Conservation (phyloP, 2,329 filamentous ascomycete genomes). For the Cladosporium sp. region DNA sequence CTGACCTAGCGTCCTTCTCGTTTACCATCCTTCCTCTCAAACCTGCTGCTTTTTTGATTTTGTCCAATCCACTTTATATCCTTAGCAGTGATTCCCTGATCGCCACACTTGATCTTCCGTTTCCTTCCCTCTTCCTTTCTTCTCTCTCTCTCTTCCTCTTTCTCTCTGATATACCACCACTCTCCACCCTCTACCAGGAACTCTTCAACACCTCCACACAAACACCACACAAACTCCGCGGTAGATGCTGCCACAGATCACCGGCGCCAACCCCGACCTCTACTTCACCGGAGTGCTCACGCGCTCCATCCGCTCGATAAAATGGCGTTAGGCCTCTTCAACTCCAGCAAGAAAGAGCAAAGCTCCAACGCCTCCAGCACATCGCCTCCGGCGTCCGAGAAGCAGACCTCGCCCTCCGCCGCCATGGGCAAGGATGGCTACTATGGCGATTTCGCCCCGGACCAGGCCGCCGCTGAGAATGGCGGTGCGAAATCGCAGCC, state of each 20-base stretch:
- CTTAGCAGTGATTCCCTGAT: background rate
- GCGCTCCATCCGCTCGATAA: conserved; percentile 44
- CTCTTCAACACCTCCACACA: too few relatives aligned
- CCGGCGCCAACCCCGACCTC: conserved; percentile 20
- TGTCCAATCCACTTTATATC: background rate
- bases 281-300: conserved; percentile 30
- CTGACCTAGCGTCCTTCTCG: background rate
- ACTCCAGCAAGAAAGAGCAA: conserved; percentile 7
- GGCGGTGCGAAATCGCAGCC: conserved; percentile 22
- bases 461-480: conserved; percentile 28
- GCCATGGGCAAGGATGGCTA: conserved; percentile 23
- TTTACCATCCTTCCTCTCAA: background rate
- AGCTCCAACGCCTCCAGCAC: conserved; percentile 9
- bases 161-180: background rate
- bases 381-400: background rate
- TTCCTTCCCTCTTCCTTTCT: background rate
- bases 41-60: too few relatives aligned
- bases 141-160: background rate
- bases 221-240: background rate
- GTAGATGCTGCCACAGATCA: conserved; percentile 23
- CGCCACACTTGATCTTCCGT: background rate
- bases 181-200: too few relatives aligned
- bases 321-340: conserved; percentile 46
- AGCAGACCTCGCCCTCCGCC: conserved; percentile 13
- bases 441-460: conserved; percentile 23